Base-by-base conservation (phyloP, 2,329 filamentous ascomycete species). In the Microsporum ferrugineum region DNA sequence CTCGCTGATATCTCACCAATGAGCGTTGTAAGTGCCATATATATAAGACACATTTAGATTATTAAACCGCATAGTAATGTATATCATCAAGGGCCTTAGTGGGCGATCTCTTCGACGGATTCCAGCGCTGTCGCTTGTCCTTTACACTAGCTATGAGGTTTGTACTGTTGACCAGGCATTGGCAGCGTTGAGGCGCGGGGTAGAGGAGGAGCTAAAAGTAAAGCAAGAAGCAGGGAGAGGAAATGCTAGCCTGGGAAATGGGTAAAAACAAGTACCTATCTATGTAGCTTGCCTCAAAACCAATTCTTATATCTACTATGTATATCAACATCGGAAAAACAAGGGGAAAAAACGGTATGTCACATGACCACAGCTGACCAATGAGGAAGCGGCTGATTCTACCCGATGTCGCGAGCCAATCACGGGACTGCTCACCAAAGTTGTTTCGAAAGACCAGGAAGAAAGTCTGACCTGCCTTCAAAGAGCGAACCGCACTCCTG, bases 101-200 rank as follows among this genome's bases (percentile, higher is more conserved):
- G 77, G 75, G 1, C 70, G 77, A 27, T 74, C 70, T 1, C 67
- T 79, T 31, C 69, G 75, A 29, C 69, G 75, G 31, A 64, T 79
- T 14, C 76, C 77, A 1, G 71, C 73, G 5, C 62, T 77, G 17
- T 73, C 75, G 3, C 63, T 78, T 34, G 74, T 76, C 0, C 71
- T 75, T 66, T 71, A 76, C 64, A 73, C 71, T 3, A 71, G 68
- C 64, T 65, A 65, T 31, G 68, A 68, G 2, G 65, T 62, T n/a
- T 73, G 74, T 60, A 67, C 66, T 8, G 65, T 77, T 27, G 65
- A 72, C 12, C 70, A 74, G 41, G 76, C 75, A 1, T 63, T 78
- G 10, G 63, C 66, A 7, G 77, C 75, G 7, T 64, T 78, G 47
- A 66, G 68, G 47, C 68, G 62, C 45, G 72, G 71, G 4, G 70